These are phyloP conservation scores for Liquidambar formosana DNA, from an alignment of 164 flowering plant genomes.

Conservation along the genomic window DNA sequence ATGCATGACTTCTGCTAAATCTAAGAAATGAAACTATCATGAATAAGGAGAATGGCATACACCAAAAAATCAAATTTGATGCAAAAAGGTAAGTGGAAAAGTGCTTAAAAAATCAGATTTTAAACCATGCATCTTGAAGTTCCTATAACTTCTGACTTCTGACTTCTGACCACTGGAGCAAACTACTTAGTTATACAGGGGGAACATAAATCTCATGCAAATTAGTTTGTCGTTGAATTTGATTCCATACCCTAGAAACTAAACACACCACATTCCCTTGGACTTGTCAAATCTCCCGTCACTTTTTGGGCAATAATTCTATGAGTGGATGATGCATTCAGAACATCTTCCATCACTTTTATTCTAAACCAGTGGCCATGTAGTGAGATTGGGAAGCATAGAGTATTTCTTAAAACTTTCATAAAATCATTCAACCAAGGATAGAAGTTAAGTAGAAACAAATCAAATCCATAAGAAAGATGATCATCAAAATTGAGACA, in stretches of 20 bases:
- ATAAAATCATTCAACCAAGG: background rate
- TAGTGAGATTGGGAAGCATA: background rate
- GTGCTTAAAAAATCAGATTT: background rate
- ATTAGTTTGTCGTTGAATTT: background rate
- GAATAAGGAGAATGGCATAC: background rate
- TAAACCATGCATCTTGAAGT: background rate
- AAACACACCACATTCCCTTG: background rate
- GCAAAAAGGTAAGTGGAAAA: background rate
- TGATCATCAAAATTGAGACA: slow-evolving; percentile 6
- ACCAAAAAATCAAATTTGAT: background rate
- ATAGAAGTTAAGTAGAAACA: no score
- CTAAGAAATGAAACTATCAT: background rate
- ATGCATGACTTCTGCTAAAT: background rate
- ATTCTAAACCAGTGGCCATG: background rate
- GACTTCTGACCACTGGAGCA: background rate
- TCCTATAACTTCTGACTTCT: background rate
- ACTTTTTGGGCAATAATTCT: background rate
- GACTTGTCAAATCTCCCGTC: background rate
- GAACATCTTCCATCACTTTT: background rate
- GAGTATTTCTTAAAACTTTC: background rate
- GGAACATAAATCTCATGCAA: background rate
- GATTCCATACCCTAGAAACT: background rate
- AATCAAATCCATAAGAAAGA: background rate
- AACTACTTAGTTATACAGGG: background rate
- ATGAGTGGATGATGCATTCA: no score